Percentiles rank a stretch among this genome's conserved stretches.
phyloP scores from a whole-genome alignment of 225 moss, liverwort and hornwort species.

The Bryoerythrophyllum caledonicum region DNA sequence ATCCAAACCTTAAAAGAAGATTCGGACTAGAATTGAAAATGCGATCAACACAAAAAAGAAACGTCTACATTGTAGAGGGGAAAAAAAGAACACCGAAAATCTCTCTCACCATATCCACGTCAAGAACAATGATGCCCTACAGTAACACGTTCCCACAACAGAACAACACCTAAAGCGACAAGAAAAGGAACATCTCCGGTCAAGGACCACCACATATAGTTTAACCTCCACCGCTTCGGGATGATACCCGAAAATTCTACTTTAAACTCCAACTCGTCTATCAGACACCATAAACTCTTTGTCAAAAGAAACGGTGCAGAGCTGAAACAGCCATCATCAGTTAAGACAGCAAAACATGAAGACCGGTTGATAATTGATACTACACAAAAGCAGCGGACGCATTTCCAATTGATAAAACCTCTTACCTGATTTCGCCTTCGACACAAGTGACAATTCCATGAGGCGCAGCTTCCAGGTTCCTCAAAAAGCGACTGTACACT shows the following conservation, averaged over 20 bases:
- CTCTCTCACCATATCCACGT: too few species aligned
- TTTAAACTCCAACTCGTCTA: constrained; percentile 47
- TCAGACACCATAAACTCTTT: constrained; percentile 10
- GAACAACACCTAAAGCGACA: too few species aligned
- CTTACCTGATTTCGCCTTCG: constrained; percentile 61
- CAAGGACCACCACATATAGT: too few species aligned
- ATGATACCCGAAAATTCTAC: constrained; percentile 60
- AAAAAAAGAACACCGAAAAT: too few species aligned
- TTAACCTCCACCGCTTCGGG: too few species aligned
- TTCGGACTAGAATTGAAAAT: background rate
- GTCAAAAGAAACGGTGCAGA: background rate
- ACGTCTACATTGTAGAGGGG: too few species aligned
- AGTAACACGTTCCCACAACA: too few species aligned
- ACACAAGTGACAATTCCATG: constrained; percentile 64
- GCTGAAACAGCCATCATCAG: background rate
- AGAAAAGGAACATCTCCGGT: too few species aligned
- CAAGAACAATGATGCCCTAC: too few species aligned
- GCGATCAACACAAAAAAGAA: too few species aligned
- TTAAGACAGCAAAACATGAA: background rate
- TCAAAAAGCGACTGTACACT: background rate
- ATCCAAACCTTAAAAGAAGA: background rate
- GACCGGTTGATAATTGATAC: background rate
- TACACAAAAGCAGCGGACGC: background rate
- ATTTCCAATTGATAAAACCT: constrained; percentile 10
- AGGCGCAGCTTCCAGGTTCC: constrained; percentile 25